Percentiles rank a stretch among this genome's conserved stretches.
phyloP scores from a whole-genome alignment of 1,139 yeast genomes.

The Pichia sp. region DNA sequence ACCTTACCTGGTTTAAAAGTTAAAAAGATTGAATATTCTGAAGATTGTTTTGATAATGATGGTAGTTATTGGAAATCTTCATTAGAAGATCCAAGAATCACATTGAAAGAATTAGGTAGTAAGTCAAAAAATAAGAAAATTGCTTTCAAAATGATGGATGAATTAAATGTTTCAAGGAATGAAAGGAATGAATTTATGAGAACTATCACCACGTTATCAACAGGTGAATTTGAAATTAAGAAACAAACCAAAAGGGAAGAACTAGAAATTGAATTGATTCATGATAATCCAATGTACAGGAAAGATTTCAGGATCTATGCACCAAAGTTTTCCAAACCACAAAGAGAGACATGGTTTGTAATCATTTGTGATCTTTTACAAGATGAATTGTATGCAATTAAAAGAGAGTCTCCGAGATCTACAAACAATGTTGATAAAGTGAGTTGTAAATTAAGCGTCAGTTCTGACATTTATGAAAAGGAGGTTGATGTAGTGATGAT shows the following conservation, averaged over 20 bases:
- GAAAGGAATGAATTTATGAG: conserved; percentile 31
- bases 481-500: conserved; percentile 42
- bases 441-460: conserved; percentile 44
- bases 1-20: conserved; percentile 65
- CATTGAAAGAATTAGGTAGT: conserved; percentile 30
- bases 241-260: conserved; percentile 19
- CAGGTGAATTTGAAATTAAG: conserved; percentile 17
- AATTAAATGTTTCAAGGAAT: conserved; percentile 32
- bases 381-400: conserved; percentile 51
- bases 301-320: conserved; percentile 62
- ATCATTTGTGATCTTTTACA: conserved; percentile 45
- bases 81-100: conserved; percentile 26
- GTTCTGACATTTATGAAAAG: conserved; percentile 42
- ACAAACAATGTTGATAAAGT: conserved; percentile 32
- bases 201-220: conserved; percentile 43
- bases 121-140: conserved; percentile 25
- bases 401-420: conserved; percentile 58
- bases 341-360: conserved; percentile 91
- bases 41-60: conserved; percentile 22
- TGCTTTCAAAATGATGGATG: conserved; percentile 32
- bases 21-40: conserved; percentile 14
- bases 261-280: conserved; percentile 44
- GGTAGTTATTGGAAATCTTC: conserved; percentile 26
- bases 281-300: conserved; percentile 48
- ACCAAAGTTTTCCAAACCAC: conserved; percentile 83